Conservation (phyloP, 1,284 basidiomycete species). For the Mycosarcoma maydis region DNA sequence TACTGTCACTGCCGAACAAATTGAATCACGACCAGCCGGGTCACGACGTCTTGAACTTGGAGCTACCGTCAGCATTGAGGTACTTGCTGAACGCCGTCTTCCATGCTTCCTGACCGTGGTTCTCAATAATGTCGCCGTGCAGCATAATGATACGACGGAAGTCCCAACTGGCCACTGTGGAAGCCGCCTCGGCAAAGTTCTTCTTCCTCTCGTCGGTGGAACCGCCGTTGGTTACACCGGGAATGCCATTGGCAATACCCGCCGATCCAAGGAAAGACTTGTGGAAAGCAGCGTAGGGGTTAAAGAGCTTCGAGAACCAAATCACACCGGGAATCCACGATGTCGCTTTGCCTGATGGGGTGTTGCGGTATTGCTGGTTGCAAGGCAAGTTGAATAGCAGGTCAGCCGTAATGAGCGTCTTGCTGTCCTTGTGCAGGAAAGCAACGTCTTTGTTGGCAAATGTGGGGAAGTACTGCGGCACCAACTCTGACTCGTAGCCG, state of each 20-base stretch:
- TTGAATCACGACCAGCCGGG: no score
- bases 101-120: slow-evolving; percentile 78
- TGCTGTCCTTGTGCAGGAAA: slow-evolving; percentile 82
- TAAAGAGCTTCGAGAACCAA: slow-evolving; percentile 45
- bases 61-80: slow-evolving; percentile 44
- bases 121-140: slow-evolving; percentile 89
- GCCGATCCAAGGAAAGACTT: slow-evolving; percentile 43
- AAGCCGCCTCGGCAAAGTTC: slow-evolving; percentile 70
- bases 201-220: slow-evolving; percentile 65
- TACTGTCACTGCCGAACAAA: no score
- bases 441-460: slow-evolving; percentile 87
- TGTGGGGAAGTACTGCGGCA: slow-evolving; percentile 76
- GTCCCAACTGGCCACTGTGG: slow-evolving; percentile 81
- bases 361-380: slow-evolving; percentile 75
- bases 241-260: slow-evolving; percentile 36
- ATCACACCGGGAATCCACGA: slow-evolving; percentile 54
- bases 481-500: slow-evolving; percentile 55
- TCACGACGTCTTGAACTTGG: slow-evolving; percentile 37
- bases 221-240: slow-evolving; percentile 36
- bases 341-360: slow-evolving; percentile 30
- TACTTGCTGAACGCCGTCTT: slow-evolving; percentile 45
- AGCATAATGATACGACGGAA: slow-evolving; percentile 90
- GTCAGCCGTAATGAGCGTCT: slow-evolving; percentile 85
- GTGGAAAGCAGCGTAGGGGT: slow-evolving; percentile 42
- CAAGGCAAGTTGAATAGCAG: slow-evolving; percentile 88